phyloP scores from a whole-genome alignment of 805 yeast genomes.

The Candida palmyrensis region DNA sequence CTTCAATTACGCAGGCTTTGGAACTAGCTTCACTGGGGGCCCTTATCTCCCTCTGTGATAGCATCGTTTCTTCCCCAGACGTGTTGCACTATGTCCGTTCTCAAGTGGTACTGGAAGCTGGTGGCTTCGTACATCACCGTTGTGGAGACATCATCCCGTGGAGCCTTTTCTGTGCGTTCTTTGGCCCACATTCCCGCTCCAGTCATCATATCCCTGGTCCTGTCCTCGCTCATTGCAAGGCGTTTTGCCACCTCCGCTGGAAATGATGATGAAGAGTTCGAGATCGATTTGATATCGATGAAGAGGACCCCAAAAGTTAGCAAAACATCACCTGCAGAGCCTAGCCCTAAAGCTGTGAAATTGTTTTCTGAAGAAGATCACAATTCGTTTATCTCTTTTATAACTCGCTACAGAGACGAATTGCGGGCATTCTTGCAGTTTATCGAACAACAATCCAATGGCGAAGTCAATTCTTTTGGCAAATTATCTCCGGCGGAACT shows the following conservation, averaged over 20 bases:
- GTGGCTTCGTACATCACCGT: too few species aligned
- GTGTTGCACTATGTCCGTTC: too few species aligned
- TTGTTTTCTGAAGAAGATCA: background rate
- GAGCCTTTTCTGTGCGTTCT: too few species aligned
- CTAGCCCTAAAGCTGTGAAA: background rate
- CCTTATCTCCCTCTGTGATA: too few species aligned
- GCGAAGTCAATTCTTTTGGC: slow-evolving; percentile 15
- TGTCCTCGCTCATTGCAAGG: background rate
- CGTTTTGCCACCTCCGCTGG: slow-evolving; percentile 5
- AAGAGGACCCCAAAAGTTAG: slow-evolving; percentile 11
- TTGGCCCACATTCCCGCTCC: too few species aligned
- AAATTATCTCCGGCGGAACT: slow-evolving; percentile 20
- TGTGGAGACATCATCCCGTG: too few species aligned
- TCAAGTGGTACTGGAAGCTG: too few species aligned
- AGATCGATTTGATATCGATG: slow-evolving; percentile 19
- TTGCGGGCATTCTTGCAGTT: slow-evolving; percentile 11
- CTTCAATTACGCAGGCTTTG: too few species aligned
- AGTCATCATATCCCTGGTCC: too few species aligned
- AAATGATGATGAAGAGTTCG: slow-evolving; percentile 13
- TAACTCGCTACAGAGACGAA: too few species aligned
- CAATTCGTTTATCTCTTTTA: background rate
- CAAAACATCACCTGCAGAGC: background rate
- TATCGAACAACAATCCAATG: slow-evolving; percentile 14
- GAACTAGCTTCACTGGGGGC: too few species aligned
- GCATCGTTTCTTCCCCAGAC: too few species aligned